Percentiles rank a stretch among this genome's conserved stretches.
phyloP scores from a whole-genome alignment of 257 asterid genomes.

The Buddleja alternifolia region DNA sequence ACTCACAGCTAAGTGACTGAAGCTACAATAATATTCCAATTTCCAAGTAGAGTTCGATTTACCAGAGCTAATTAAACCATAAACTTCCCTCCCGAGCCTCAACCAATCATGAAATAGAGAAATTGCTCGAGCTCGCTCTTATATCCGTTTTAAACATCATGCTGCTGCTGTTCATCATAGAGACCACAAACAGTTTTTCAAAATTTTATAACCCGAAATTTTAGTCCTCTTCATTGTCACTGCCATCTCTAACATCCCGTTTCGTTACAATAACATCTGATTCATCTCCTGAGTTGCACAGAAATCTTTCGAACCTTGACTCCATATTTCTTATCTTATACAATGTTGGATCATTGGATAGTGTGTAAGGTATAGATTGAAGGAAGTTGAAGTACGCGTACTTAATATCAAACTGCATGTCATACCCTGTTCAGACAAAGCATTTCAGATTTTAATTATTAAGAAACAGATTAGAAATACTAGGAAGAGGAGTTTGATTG shows the following conservation, averaged over 20 bases:
- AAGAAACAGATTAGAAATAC: conserved; percentile 11
- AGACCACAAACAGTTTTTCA: too few relatives aligned
- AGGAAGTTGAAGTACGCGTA: conserved; percentile 93
- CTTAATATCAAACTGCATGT: conserved; percentile 86
- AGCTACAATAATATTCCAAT: too few relatives aligned
- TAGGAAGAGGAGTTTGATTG: conserved; percentile 4
- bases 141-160: too few relatives aligned
- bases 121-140: too few relatives aligned
- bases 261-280: conserved; percentile 25
- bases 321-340: conserved; percentile 17
- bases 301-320: conserved; percentile 17
- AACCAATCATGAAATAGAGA: too few relatives aligned
- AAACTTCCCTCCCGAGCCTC: too few relatives aligned
- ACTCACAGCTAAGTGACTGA: too few relatives aligned
- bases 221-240: conserved; percentile 10
- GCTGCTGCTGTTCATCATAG: too few relatives aligned
- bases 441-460: conserved; percentile 9
- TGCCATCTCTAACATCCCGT: conserved; percentile 1
- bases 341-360: conserved; percentile 29
- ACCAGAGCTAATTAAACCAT: too few relatives aligned
- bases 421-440: conserved; percentile 74
- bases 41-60: too few relatives aligned
- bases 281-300: conserved; percentile 30
- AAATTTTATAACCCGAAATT: too few relatives aligned
- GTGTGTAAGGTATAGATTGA: conserved; percentile 55